Evolutionary conservation across 495 filamentous ascomycete species (phyloP).

Genomic region (Annulohypoxylon nitens): DNA sequence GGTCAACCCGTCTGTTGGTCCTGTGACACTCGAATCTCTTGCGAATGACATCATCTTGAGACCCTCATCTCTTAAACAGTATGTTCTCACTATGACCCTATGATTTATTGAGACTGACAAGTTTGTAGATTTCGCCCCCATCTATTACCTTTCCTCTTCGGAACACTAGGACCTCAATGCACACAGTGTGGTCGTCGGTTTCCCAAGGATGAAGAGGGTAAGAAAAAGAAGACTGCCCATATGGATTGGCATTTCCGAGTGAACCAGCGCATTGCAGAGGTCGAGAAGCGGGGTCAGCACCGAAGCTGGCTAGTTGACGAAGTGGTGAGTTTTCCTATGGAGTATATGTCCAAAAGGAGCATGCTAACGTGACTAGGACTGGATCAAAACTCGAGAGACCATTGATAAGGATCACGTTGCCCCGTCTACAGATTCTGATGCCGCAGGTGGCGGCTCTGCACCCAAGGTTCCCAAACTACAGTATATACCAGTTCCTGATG

Average conservation of each 20-base stretch:
- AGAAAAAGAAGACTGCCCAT: constrained; percentile 87
- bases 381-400: constrained; percentile 85
- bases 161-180: constrained; percentile 84
- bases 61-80: constrained; percentile 82
- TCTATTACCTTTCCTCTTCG: constrained; percentile 79
- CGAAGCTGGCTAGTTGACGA: constrained; percentile 95
- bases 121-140: constrained; percentile 76
- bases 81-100: constrained; percentile 53
- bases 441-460: constrained; percentile 29
- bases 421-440: constrained; percentile 47
- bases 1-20: constrained; percentile 22
- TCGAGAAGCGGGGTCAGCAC: constrained; percentile 83
- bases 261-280: constrained; percentile 87
- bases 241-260: constrained; percentile 98
- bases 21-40: constrained; percentile 49
- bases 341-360: background rate
- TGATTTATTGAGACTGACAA: constrained; percentile 40
- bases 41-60: constrained; percentile 76
- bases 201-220: constrained; percentile 78
- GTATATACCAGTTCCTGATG: constrained; percentile 86
- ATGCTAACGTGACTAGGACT: constrained; percentile 69
- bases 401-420: constrained; percentile 71
- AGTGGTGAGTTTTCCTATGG: constrained; percentile 70
- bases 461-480: constrained; percentile 69
- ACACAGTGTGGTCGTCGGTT: constrained; percentile 93